Percentiles rank a stretch among this genome's conserved stretches.
phyloP scores from a whole-genome alignment of 768 basidiomycete species.

The Amyloporia xantha region DNA sequence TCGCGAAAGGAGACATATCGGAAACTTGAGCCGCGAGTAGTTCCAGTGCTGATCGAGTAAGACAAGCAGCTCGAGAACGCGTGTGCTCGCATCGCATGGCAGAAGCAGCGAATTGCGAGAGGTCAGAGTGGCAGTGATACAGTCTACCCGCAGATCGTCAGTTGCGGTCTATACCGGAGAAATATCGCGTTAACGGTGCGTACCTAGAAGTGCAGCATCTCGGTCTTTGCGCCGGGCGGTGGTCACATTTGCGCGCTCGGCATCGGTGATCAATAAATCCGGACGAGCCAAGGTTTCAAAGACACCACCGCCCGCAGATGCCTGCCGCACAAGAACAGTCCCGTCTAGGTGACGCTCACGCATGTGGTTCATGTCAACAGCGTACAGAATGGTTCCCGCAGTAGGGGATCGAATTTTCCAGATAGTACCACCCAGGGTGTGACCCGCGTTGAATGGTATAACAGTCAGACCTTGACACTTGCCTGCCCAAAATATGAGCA shows the following conservation, averaged over 20 bases:
- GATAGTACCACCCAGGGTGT: conserved; percentile 92
- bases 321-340: conserved; percentile 74
- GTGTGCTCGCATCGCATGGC: conserved; percentile 89
- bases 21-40: conserved; percentile 74
- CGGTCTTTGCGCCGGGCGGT: conserved; percentile 87
- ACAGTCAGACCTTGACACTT: conserved; percentile 92
- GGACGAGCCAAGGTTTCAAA: conserved; percentile 86
- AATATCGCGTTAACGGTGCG: conserved; percentile 2
- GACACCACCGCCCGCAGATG: conserved; percentile 68
- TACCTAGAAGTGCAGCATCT: conserved; percentile 83
- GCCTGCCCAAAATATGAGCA: conserved; percentile 30
- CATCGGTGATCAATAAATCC: conserved; percentile 91
- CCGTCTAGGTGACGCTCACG: conserved; percentile 93
- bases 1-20: conserved; percentile 89
- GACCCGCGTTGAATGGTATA: conserved; percentile 92
- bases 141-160: conserved; percentile 42
- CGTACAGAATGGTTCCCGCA: conserved; percentile 91
- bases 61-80: conserved; percentile 93
- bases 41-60: conserved; percentile 97
- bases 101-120: conserved; percentile 79
- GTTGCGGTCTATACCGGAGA: conserved; percentile 5
- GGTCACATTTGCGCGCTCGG: conserved; percentile 74
- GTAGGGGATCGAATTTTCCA: conserved; percentile 99
- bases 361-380: conserved; percentile 94
- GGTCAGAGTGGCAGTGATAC: conserved; percentile 80